Percentiles rank a stretch among this genome's conserved stretches.
Conservation (phyloP, 805 yeast genomes). For the Pichia phayaonensis region DNA sequence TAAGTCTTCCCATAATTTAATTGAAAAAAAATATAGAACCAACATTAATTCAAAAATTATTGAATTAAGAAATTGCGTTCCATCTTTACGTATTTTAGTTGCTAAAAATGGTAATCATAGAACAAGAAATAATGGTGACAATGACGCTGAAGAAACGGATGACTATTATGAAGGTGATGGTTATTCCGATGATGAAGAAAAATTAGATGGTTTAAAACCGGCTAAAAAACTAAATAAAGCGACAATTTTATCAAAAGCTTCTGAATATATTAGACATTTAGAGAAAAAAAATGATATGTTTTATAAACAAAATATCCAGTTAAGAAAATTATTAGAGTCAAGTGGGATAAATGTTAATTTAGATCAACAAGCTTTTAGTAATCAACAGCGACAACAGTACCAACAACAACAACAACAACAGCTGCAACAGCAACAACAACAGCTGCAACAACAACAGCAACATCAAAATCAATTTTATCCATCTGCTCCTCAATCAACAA, state of each 20-base stretch:
- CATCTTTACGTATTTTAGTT: constrained; percentile 49
- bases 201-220: constrained; percentile 67
- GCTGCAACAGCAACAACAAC: constrained; percentile 8
- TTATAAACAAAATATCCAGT: constrained; percentile 38
- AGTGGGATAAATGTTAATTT: constrained; percentile 8
- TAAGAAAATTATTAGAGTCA: constrained; percentile 20
- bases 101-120: constrained; percentile 30
- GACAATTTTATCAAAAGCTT: constrained; percentile 64
- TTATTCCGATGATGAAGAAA: constrained; percentile 43
- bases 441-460: constrained; percentile 4
- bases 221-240: constrained; percentile 76
- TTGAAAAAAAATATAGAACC: constrained; percentile 75
- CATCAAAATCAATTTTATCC: constrained; percentile 4
- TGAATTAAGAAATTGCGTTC: constrained; percentile 72
- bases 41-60: constrained; percentile 70
- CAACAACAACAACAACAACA: constrained; percentile 6
- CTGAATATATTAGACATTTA: constrained; percentile 69
- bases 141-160: constrained; percentile 34
- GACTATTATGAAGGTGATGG: constrained; percentile 48
- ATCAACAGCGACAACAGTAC: constrained; percentile 1
- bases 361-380: constrained; percentile 1
- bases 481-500: constrained; percentile 9
- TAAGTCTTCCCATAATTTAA: constrained; percentile 70
- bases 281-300: constrained; percentile 51
- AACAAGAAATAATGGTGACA: constrained; percentile 26